Conservation (phyloP, 306 rosid species). For the Gastrolobium villosum region DNA sequence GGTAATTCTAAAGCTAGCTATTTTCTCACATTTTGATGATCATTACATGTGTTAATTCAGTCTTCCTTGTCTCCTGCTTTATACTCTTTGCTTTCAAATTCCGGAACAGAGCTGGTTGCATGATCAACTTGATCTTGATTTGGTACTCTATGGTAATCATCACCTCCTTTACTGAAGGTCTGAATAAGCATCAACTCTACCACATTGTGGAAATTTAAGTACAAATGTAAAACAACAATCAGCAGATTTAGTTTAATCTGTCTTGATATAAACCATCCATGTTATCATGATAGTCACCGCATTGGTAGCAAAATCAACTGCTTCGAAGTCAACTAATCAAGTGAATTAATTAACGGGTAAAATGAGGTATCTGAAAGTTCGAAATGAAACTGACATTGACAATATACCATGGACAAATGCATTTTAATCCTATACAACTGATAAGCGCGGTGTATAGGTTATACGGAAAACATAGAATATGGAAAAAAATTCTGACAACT, state of each 20-base stretch:
- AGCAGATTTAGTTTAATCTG: conserved; percentile 7
- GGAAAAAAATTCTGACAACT: background rate
- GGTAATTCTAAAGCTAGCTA: conserved; percentile 47
- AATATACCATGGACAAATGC: background rate
- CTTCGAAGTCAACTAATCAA: conserved; percentile 13
- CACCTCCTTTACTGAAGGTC: conserved; percentile 60
- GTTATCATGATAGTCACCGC: background rate
- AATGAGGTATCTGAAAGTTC: conserved; percentile 9
- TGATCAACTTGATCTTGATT: conserved; percentile 55
- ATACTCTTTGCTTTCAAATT: conserved; percentile 64
- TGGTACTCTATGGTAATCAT: conserved; percentile 60
- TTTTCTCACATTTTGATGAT: conserved; percentile 36
- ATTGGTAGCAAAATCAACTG: no score
- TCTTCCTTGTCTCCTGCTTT: conserved; percentile 83
- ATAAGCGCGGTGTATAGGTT: background rate
- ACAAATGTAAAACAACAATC: conserved; percentile 31
- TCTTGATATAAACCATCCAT: background rate
- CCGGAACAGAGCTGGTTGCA: conserved; percentile 61
- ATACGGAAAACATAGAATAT: background rate
- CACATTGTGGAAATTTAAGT: background rate
- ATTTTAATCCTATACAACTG: conserved; percentile 12
- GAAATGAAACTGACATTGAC: conserved; percentile 3
- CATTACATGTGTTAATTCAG: conserved; percentile 47
- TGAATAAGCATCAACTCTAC: conserved; percentile 61
- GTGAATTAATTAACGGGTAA: background rate